Conservation (phyloP, 2,329 filamentous ascomycete species). For the Hyphodiscus sp. region DNA sequence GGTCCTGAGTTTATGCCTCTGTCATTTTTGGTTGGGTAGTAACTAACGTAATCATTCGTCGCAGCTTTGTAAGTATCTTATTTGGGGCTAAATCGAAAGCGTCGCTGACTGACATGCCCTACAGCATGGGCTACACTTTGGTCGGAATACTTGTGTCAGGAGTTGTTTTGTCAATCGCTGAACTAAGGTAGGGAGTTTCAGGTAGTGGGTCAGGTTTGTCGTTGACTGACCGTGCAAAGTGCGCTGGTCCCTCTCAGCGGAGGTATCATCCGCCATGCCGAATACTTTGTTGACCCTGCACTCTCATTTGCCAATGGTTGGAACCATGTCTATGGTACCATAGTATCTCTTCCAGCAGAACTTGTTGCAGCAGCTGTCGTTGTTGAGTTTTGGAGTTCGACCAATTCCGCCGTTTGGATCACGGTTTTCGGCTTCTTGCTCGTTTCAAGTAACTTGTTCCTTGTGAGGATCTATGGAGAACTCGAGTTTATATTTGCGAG, state of each 20-base stretch:
- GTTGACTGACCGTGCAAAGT: conserved; percentile 5
- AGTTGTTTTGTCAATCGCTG: conserved; percentile 45
- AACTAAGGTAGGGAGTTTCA: conserved; percentile 33
- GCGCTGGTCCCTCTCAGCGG: conserved; percentile 42
- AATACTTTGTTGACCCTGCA: conserved; percentile 34
- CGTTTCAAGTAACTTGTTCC: conserved; percentile 31
- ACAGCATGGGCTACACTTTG: conserved; percentile 35
- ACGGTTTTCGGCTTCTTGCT: conserved; percentile 33
- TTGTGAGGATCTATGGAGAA: conserved; percentile 41
- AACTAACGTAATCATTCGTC: neutral
- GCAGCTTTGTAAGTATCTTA: neutral
- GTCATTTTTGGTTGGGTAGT: neutral
- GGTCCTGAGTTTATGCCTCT: neutral
- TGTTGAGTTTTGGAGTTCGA: conserved; percentile 57
- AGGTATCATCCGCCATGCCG: conserved; percentile 32
- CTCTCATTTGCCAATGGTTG: conserved; percentile 30
- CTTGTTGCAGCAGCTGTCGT: conserved; percentile 57
- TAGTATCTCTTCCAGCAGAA: conserved; percentile 38
- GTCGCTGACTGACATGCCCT: neutral
- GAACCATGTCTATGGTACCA: conserved; percentile 27
- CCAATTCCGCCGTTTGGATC: conserved; percentile 40
- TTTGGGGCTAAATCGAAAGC: neutral
- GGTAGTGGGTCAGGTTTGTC: neutral
- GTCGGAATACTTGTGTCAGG: conserved; percentile 43
- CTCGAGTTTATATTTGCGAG: conserved; percentile 48